Base-by-base conservation (phyloP, 768 basidiomycete genomes). In the Auricularia sp. region DNA sequence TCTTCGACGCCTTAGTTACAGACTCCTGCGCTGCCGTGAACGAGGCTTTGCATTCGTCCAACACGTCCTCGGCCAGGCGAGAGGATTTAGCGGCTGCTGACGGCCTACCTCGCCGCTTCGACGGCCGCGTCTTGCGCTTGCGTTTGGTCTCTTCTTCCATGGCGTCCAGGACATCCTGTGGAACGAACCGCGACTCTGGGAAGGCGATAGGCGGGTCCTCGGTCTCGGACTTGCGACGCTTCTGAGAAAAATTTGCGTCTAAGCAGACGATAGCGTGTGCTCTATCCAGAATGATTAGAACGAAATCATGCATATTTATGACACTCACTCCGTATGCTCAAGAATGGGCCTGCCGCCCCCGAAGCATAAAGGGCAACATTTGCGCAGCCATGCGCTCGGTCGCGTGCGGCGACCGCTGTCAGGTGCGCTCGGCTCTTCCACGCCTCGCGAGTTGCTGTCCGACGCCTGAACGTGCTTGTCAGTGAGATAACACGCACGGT, bases 221-320 rank as follows among this genome's bases (percentile, higher is more conserved):
- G 63, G 59, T 18, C 67, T 47, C 0, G 64, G 61, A 54, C 68
- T 61, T 1, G 68, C 68, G 11, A 10, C 39, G 11, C 62, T 76
- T 76, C 62, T 77, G 76, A 35, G 70, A 74, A 51, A 77, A 76
- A 65, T 72, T 73, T 1, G 71, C 72, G 66, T 77, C 76, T 11
- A 73, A 21, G 58, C 73, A 75, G 2, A 75, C 71, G 39, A 75
- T 67, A 16, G 69, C 62, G 67, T 75, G 72, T 39, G 65, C 51
- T 6, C 51, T 53, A 6, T 18, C n/a, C n/a, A n/a, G 18, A 3
- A 16, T 21, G 11, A 11, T n/a, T n/a, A 6, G 16, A n/a, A 11
- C 12, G n/a, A n/a, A 60, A 29, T 18, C 4, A 3, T 16, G 3
- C 21, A 6, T 18, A 16, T 4, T 4, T 11, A 11, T 39, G 5